phyloP scores from a whole-genome alignment of 768 basidiomycete genomes.

The Tricholoma matsutake region DNA sequence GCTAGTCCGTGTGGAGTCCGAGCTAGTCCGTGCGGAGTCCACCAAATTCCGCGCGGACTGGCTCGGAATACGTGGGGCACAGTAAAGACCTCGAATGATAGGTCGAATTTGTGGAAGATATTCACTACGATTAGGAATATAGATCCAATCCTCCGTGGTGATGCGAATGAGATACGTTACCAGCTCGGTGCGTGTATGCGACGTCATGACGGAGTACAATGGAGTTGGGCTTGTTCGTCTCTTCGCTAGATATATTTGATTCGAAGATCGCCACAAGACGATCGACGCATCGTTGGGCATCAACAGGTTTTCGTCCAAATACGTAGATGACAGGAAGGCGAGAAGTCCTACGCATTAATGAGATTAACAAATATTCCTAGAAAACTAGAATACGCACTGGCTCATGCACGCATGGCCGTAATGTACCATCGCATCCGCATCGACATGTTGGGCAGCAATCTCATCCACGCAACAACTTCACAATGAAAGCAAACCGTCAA shows the following conservation, averaged over 20 bases:
- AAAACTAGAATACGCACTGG: conserved; percentile 50
- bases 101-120: conserved; percentile 27
- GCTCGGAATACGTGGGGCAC: too few relatives aligned
- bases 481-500: conserved; percentile 8
- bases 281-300: conserved; percentile 48
- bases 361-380: not conserved
- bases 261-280: conserved; percentile 37
- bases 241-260: conserved; percentile 4
- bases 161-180: conserved; percentile 31
- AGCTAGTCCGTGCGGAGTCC: too few relatives aligned
- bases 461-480: conserved; percentile 94
- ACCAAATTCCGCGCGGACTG: too few relatives aligned
- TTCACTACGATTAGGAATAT: conserved; percentile 25
- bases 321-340: conserved; percentile 89
- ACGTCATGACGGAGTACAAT: conserved; percentile 75
- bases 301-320: conserved; percentile 72
- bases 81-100: too few relatives aligned
- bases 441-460: conserved; percentile 90
- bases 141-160: conserved; percentile 3
- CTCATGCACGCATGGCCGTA: conserved; percentile 97
- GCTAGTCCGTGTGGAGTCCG: too few relatives aligned
- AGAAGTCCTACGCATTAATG: conserved; percentile 56
- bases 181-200: conserved; percentile 64
- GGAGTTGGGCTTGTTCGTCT: conserved; percentile 18
- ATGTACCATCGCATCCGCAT: conserved; percentile 89